Conservation (phyloP, 164 flowering plant genomes). For the Tetrastigma voinierianum region DNA sequence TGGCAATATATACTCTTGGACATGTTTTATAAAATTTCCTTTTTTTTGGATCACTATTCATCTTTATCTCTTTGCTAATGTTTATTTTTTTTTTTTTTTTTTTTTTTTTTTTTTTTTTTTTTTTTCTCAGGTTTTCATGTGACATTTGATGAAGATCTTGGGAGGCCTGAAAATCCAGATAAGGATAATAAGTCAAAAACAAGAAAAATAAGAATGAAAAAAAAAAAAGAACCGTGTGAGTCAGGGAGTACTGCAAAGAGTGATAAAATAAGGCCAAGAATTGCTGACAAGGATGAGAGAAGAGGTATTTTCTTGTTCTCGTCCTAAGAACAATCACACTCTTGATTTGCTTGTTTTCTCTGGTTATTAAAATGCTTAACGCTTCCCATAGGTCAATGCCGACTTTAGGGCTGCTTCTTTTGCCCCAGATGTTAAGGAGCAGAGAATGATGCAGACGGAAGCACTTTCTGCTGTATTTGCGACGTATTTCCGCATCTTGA, state of each 20-base stretch:
- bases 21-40: too few species aligned
- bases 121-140: slow-evolving; percentile 68
- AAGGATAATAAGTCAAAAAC: slow-evolving; percentile 31
- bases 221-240: slow-evolving; percentile 44
- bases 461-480: slow-evolving; percentile 85
- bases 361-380: slow-evolving; percentile 6
- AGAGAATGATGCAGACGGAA: slow-evolving; percentile 68
- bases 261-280: slow-evolving; percentile 69
- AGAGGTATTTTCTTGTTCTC: too few species aligned
- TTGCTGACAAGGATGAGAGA: slow-evolving; percentile 57
- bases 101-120: too few species aligned
- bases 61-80: not conserved
- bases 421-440: slow-evolving; percentile 57
- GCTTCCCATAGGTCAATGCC: slow-evolving; percentile 61
- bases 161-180: slow-evolving; percentile 37
- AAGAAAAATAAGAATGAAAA: slow-evolving; percentile 43
- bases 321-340: slow-evolving; percentile 4
- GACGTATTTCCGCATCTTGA: slow-evolving; percentile 85
- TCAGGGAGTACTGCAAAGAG: slow-evolving; percentile 34
- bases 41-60: not conserved
- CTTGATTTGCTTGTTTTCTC: slow-evolving; percentile 3
- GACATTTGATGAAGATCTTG: slow-evolving; percentile 84
- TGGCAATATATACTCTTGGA: too few species aligned
- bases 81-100: too few species aligned
- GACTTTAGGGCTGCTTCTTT: slow-evolving; percentile 74